A percentile compares a stretch with the other conserved stretches of the same genome.
phyloP scores from a whole-genome alignment of 176 grass and related monocot genomes.

The Phoenix dactylifera region DNA sequence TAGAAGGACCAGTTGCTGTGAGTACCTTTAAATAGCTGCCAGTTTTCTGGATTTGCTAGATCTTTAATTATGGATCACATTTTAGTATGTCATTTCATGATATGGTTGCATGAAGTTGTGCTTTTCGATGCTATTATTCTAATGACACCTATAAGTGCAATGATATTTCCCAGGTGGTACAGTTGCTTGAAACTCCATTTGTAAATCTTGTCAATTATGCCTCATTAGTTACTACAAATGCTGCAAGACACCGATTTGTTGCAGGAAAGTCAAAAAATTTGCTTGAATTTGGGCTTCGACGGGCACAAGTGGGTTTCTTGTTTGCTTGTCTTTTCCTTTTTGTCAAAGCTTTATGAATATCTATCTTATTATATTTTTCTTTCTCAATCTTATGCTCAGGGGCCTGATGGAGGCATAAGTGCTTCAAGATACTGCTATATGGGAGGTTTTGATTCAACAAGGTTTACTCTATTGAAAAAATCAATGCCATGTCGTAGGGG shows the following conservation, averaged over 20 bases:
- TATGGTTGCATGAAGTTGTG: no score
- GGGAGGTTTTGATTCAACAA: conserved; percentile 96
- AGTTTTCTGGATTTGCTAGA: not conserved
- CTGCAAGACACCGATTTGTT: conserved; percentile 79
- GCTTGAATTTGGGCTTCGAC: conserved; percentile 94
- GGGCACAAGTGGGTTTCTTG: conserved; percentile 70
- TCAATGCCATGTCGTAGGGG: not conserved
- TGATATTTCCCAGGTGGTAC: conserved; percentile 54
- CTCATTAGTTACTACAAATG: conserved; percentile 96
- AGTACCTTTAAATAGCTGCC: conserved; percentile 26
- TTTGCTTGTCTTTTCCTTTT: conserved; percentile 1
- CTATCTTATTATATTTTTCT: conserved; percentile 15
- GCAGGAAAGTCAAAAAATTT: conserved; percentile 85
- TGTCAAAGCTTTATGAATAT: not conserved
- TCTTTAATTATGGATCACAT: no score
- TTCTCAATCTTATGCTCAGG: conserved; percentile 34
- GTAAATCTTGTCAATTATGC: conserved; percentile 97
- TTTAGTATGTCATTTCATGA: no score
- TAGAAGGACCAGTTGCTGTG: conserved; percentile 96
- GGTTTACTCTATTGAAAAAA: conserved; percentile 34
- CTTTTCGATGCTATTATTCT: no score
- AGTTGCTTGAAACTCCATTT: conserved; percentile 97
- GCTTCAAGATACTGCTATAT: conserved; percentile 97
- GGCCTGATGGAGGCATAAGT: conserved; percentile 98
- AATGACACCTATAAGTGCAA: no score